phyloP scores from a whole-genome alignment of 2,329 filamentous ascomycete species.

The Epichloe festucae region DNA sequence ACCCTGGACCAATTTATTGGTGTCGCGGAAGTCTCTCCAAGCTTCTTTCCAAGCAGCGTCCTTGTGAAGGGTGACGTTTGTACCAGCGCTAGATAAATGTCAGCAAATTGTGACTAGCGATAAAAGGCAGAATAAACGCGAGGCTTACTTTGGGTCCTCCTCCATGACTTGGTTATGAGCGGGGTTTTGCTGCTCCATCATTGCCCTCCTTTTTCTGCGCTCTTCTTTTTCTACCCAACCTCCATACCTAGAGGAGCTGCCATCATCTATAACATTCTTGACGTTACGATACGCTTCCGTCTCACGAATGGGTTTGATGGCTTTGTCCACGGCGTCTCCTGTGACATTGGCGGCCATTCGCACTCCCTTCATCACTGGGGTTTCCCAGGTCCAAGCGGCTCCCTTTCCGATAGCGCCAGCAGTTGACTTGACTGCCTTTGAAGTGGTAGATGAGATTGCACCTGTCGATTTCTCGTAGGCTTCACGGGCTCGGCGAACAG shows the following conservation, averaged over 20 bases:
- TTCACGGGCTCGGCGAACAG: slow-evolving; percentile 70
- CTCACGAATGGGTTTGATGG: slow-evolving; percentile 84
- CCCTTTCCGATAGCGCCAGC: slow-evolving; percentile 80
- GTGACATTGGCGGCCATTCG: slow-evolving; percentile 77
- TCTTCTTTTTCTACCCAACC: slow-evolving; percentile 97
- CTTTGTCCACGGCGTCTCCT: slow-evolving; percentile 79
- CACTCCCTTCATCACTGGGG: slow-evolving; percentile 79
- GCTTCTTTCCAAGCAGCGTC: slow-evolving; percentile 95
- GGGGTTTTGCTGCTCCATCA: slow-evolving; percentile 50
- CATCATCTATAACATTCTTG: slow-evolving; percentile 93
- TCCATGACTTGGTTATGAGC: slow-evolving; percentile 48
- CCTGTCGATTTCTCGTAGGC: slow-evolving; percentile 81
- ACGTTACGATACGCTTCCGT: slow-evolving; percentile 92
- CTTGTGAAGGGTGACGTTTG: slow-evolving; percentile 90
- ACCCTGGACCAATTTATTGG: slow-evolving; percentile 75
- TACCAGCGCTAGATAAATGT: slow-evolving; percentile 57
- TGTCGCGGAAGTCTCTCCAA: slow-evolving; percentile 92
- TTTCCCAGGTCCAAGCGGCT: slow-evolving; percentile 96
- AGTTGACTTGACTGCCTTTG: slow-evolving; percentile 71
- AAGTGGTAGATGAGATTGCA: slow-evolving; percentile 65
- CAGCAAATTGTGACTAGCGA: background rate
- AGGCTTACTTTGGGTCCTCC: slow-evolving; percentile 73
- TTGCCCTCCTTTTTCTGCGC: slow-evolving; percentile 64
- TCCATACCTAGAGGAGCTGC: slow-evolving; percentile 88
- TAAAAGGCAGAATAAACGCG: background rate